These are phyloP conservation scores for Cucumis cinereus DNA, from an alignment of 306 rosid genomes.

Conservation along the genomic window DNA sequence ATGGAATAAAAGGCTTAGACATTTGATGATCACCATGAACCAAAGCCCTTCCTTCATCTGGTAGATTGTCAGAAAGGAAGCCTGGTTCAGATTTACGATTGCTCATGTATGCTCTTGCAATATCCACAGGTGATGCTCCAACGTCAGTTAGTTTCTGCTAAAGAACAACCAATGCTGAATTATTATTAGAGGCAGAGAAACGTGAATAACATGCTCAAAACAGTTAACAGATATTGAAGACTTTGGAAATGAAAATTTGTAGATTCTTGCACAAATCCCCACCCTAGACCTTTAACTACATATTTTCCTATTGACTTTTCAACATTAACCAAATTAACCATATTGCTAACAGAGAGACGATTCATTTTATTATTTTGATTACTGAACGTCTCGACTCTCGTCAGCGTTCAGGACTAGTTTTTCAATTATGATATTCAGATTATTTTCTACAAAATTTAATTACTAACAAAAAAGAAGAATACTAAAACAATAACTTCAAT, in stretches of 20 bases:
- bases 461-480: not conserved
- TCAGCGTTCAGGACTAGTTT: not conserved
- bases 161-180: conserved; percentile 8
- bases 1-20: conserved; percentile 32
- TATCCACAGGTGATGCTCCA: conserved; percentile 67
- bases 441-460: not conserved
- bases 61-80: conserved; percentile 27
- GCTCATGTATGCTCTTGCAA: conserved; percentile 89
- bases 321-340: not conserved
- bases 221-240: not conserved
- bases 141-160: conserved; percentile 47
- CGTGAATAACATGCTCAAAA: not conserved
- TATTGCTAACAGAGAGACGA: not conserved
- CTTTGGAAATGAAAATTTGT: not conserved
- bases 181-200: not conserved
- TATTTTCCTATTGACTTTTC: not conserved
- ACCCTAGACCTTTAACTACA: not conserved
- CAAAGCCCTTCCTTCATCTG: conserved; percentile 24
- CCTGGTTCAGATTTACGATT: conserved; percentile 44
- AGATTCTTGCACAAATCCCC: not conserved
- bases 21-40: conserved; percentile 29
- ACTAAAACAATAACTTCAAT: not conserved
- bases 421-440: not conserved
- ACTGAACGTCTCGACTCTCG: not conserved
- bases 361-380: not conserved